Percentiles rank a stretch among this genome's conserved stretches.
These are phyloP conservation scores for Rhodomyrtus psidioides DNA, from an alignment of 441 rosid genomes.

Conservation along the genomic window DNA sequence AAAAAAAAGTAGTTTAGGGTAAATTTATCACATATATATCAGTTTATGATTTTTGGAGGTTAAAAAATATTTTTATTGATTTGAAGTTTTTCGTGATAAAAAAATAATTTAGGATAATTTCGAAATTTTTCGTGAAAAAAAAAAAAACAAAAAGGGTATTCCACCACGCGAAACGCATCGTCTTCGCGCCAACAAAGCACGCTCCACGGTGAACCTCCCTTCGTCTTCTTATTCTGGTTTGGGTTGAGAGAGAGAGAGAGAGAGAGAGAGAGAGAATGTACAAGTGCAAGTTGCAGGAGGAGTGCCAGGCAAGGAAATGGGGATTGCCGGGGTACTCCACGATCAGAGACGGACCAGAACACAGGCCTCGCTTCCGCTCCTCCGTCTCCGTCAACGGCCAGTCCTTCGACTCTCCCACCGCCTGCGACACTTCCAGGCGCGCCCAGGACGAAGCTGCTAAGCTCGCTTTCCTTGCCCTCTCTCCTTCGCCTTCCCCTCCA, in stretches of 20 bases:
- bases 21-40: too few species aligned
- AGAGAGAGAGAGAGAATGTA: constrained; percentile 7
- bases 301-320: constrained; percentile 27
- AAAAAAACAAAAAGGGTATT: too few species aligned
- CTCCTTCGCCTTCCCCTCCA: neutral
- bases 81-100: too few species aligned
- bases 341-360: constrained; percentile 20
- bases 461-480: constrained; percentile 15
- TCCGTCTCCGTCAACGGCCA: constrained; percentile 11
- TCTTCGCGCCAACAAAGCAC: too few species aligned
- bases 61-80: too few species aligned
- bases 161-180: too few species aligned
- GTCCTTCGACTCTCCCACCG: constrained; percentile 8
- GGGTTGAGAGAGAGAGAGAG: neutral
- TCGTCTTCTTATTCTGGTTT: neutral
- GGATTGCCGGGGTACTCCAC: constrained; percentile 14
- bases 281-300: constrained; percentile 33
- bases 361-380: constrained; percentile 18
- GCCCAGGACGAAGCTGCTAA: constrained; percentile 21
- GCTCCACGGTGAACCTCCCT: too few species aligned
- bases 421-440: constrained; percentile 11
- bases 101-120: too few species aligned
- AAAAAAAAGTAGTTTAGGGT: too few species aligned
- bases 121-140: too few species aligned
- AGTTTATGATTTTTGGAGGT: too few species aligned